Conservation (phyloP, 305 asterid species). For the Ajuga reptans region DNA sequence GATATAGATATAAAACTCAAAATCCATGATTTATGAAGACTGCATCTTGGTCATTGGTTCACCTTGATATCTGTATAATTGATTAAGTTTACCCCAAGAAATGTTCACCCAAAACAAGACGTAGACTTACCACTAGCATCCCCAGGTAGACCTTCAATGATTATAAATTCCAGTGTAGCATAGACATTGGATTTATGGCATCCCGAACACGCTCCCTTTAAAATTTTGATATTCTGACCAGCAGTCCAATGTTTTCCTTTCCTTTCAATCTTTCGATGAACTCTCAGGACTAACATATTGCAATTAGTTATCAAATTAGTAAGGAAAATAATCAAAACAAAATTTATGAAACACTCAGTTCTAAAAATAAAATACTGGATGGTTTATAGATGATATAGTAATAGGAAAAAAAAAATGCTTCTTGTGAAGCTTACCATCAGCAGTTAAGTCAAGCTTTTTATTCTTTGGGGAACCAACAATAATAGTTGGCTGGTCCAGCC, state of each 20-base stretch:
- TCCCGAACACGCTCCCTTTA: conserved; percentile 62
- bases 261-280: conserved; percentile 43
- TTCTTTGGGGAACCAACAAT: conserved; percentile 30
- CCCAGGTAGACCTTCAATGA: conserved; percentile 57
- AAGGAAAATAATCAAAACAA: not conserved
- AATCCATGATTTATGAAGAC: not conserved
- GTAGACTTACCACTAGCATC: conserved; percentile 57
- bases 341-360: not conserved
- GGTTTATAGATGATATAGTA: not conserved
- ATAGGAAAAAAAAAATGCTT: not conserved
- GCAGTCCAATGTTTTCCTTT: conserved; percentile 51
- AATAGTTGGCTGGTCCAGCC: conserved; percentile 43
- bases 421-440: conserved; percentile 39
- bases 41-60: not conserved
- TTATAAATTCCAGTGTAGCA: conserved; percentile 58
- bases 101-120: not conserved
- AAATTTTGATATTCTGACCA: conserved; percentile 58
- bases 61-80: not conserved
- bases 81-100: not conserved
- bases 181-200: conserved; percentile 35
- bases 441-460: conserved; percentile 40
- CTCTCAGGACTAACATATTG: conserved; percentile 43
- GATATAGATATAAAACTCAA: not conserved
- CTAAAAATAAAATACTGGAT: not conserved
- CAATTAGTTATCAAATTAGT: conserved; percentile 19